A percentile compares a stretch with the other conserved stretches of the same genome.
Conservation (phyloP, 805 yeast genomes). For the Torulaspora indica region DNA sequence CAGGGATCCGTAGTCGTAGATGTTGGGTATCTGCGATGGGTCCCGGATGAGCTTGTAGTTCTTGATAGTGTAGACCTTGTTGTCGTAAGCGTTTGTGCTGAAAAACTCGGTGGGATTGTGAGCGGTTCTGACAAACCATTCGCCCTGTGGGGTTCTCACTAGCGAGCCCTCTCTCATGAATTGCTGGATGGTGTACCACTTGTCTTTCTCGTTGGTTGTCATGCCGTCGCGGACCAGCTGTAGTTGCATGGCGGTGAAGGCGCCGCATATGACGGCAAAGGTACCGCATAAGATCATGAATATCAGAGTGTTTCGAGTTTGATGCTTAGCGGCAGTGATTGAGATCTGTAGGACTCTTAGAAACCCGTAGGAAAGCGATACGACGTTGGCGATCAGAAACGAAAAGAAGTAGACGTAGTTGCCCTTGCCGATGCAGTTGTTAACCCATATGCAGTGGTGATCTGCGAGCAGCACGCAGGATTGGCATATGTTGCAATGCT, state of each 20-base stretch:
- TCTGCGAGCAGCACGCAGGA: constrained; percentile 61
- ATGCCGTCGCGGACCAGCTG: constrained; percentile 56
- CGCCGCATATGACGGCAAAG: constrained; percentile 42
- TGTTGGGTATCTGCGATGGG: constrained; percentile 25
- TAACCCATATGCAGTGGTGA: constrained; percentile 70
- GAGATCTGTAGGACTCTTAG: constrained; percentile 20
- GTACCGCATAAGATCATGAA: constrained; percentile 43
- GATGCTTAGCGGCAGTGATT: not conserved
- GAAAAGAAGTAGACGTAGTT: constrained; percentile 58
- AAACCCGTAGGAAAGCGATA: constrained; percentile 45
- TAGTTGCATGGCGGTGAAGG: constrained; percentile 45
- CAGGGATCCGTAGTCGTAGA: constrained; percentile 33
- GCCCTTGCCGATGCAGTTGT: constrained; percentile 67
- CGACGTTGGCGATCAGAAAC: constrained; percentile 48
- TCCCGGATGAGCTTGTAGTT: constrained; percentile 14
- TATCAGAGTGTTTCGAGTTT: constrained; percentile 31
- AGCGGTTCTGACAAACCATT: constrained; percentile 16
- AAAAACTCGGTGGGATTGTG: constrained; percentile 17
- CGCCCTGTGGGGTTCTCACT: constrained; percentile 15
- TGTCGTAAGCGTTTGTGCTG: constrained; percentile 34
- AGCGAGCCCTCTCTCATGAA: constrained; percentile 42
- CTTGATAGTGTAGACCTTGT: constrained; percentile 14
- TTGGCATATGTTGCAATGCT: constrained; percentile 69
- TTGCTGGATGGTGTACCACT: constrained; percentile 63
- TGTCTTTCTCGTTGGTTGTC: constrained; percentile 68